Base-by-base conservation (phyloP, 257 asterid species). In the Petrea volubilis region DNA sequence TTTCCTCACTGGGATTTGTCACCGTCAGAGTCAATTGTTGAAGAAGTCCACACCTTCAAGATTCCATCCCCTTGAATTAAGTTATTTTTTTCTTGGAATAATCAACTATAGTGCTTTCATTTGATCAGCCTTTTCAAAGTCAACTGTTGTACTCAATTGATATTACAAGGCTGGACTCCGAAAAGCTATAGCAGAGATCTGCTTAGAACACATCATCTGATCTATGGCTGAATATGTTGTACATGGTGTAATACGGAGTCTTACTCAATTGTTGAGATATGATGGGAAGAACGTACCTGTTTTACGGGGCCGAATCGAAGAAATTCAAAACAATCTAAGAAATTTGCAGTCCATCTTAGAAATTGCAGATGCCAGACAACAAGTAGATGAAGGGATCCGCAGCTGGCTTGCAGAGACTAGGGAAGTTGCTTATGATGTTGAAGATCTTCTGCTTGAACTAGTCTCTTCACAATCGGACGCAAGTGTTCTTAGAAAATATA, bases 321-420 rank as follows among this genome's bases (percentile, higher is more conserved):
- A 58, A 13, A 82, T 84, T 57, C 86, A 74, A 6, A 68, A 60
- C 46, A 84, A 84, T 43, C 79, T 87, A 24, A 28, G 83, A 12
- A 74, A 85, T 27, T 41, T 87, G 67, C 74, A 67, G 51, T 69
- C 88, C 79, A 80, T 87, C 57, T 25, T 81, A 33, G 79, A 80
- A 47, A 82, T 80, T 66, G 89, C 87, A 21, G 91, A 83, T 41
- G 79, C 82, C 43, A 68, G 75, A 10, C 84, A 83, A 61, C 78
- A 79, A 29, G 75, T 63, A 14, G 80, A 77, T 15, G 84, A 72
- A 64, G 82, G 73, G 2, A 69, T 82, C 77, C 77, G 79, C 4
- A 76, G 70, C 29, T 86, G 90, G 83, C 59, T 86, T 46, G 81
- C 61, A 18, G 90, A 86, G 33, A 80, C 86, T 0, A 50, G 85